Percentiles rank a stretch among this genome's conserved stretches.
phyloP scores from a whole-genome alignment of 2,329 filamentous ascomycete species.

The Verticillium isaacii region DNA sequence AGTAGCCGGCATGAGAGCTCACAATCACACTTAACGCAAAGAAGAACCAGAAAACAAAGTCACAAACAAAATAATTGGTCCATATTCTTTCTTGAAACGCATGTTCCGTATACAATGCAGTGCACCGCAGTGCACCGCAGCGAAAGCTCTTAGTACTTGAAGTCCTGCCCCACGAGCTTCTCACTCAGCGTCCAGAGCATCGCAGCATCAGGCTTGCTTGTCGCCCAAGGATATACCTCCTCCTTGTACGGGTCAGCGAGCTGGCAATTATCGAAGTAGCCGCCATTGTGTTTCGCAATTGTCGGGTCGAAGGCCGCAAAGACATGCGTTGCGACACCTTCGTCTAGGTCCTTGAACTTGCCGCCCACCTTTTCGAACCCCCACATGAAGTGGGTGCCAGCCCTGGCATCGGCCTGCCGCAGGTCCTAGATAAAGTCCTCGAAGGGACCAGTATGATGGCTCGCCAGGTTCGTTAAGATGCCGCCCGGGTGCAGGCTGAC shows the following conservation, averaged over 20 bases:
- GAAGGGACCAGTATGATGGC: background rate
- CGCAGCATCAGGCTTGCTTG: slow-evolving; percentile 20
- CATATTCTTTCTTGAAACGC: too few relatives aligned
- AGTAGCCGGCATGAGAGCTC: too few relatives aligned
- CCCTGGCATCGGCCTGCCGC: slow-evolving; percentile 9
- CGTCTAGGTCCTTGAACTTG: slow-evolving; percentile 18
- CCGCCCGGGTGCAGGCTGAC: slow-evolving; percentile 30
- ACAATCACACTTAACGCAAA: too few relatives aligned
- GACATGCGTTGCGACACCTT: slow-evolving; percentile 22
- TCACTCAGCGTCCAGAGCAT: slow-evolving; percentile 28
- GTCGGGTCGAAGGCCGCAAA: slow-evolving; percentile 25
- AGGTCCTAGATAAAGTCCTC: background rate
- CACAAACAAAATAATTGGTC: too few relatives aligned
- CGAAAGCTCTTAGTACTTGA: slow-evolving; percentile 13
- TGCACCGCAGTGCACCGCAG: background rate
- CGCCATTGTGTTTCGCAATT: slow-evolving; percentile 15
- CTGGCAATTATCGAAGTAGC: slow-evolving; percentile 22
- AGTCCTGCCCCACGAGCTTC: slow-evolving; percentile 25
- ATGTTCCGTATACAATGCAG: background rate
- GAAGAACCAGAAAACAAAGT: too few relatives aligned
- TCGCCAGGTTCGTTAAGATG: slow-evolving; percentile 14
- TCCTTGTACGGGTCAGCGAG: slow-evolving; percentile 18
- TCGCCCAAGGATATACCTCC: slow-evolving; percentile 22
- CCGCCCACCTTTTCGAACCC: slow-evolving; percentile 16
- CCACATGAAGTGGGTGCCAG: background rate